A percentile compares a stretch with the other conserved stretches of the same genome.
These are phyloP conservation scores for Cyberlindnera xishuangbannaensis DNA, from an alignment of 805 yeast genomes.

Conservation along the genomic window DNA sequence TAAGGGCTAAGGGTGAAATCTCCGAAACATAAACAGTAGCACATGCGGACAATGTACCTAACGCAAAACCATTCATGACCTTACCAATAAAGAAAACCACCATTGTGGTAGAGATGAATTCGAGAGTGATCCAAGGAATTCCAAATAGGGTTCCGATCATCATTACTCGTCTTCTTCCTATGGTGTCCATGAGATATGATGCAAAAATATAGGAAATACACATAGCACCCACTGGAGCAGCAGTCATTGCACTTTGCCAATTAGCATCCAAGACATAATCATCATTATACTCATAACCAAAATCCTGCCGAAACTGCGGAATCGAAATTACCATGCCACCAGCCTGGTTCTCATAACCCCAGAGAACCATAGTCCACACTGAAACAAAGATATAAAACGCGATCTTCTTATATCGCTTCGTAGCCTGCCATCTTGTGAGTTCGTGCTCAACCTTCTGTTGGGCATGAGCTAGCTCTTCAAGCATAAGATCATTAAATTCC, in stretches of 20 bases:
- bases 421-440: slow-evolving; percentile 25
- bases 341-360: slow-evolving; percentile 37
- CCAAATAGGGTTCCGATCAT: slow-evolving; percentile 25
- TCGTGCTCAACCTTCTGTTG: slow-evolving; percentile 16
- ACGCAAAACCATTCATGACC: slow-evolving; percentile 32
- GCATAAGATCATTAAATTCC: no score
- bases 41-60: slow-evolving; percentile 34
- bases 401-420: slow-evolving; percentile 35
- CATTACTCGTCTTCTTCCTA: slow-evolving; percentile 31
- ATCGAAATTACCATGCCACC: slow-evolving; percentile 33
- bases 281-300: slow-evolving; percentile 24
- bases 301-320: slow-evolving; percentile 32
- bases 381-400: slow-evolving; percentile 34
- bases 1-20: slow-evolving; percentile 32
- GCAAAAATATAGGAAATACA: slow-evolving; percentile 23
- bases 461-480: neutral
- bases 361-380: slow-evolving; percentile 34
- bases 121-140: slow-evolving; percentile 31
- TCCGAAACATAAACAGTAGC: slow-evolving; percentile 36
- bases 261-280: slow-evolving; percentile 32
- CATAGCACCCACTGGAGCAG: slow-evolving; percentile 25
- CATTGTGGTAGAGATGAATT: slow-evolving; percentile 32
- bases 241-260: slow-evolving; percentile 38
- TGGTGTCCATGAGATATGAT: slow-evolving; percentile 25
- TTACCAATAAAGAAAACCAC: slow-evolving; percentile 35